Conservation (phyloP, 495 filamentous ascomycete species). For the Lasiosphaeris hirsuta region DNA sequence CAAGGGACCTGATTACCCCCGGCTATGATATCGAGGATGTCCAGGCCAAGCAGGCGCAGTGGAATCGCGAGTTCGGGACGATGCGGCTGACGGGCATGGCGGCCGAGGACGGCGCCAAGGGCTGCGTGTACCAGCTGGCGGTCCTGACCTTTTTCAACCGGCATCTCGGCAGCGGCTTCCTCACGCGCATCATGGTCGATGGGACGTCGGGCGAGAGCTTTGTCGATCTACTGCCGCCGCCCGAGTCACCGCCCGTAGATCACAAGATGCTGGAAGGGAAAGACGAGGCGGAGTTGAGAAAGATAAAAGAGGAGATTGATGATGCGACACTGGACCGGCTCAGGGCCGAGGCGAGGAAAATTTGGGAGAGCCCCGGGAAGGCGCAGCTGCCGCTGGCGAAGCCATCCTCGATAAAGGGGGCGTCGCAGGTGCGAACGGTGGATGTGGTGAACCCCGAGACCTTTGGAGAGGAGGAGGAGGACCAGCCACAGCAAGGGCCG, state of each 20-base stretch:
- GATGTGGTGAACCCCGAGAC: neutral
- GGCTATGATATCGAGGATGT: slow-evolving; percentile 24
- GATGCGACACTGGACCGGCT: neutral
- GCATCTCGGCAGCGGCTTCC: neutral
- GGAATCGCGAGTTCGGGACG: slow-evolving; percentile 22
- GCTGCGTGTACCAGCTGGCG: neutral
- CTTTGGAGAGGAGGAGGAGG: neutral
- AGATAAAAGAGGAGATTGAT: neutral
- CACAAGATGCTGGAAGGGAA: neutral
- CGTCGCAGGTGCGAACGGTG: neutral
- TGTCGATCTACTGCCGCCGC: neutral
- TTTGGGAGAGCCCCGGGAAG: neutral
- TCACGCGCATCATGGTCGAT: neutral
- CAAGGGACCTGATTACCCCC: slow-evolving; percentile 20
- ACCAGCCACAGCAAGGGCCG: no score
- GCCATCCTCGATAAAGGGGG: neutral
- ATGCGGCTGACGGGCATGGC: slow-evolving; percentile 8
- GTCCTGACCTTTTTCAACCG: neutral
- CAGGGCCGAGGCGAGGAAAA: neutral
- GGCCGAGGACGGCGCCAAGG: neutral
- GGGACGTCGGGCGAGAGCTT: neutral
- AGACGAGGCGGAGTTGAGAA: no score
- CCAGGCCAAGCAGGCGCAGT: slow-evolving; percentile 9
- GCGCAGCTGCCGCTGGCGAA: neutral
- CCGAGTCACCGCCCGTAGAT: neutral